Percentiles rank a stretch among this genome's conserved stretches.
Conservation (phyloP, 345 rosid species). For the Heritiera fomes region DNA sequence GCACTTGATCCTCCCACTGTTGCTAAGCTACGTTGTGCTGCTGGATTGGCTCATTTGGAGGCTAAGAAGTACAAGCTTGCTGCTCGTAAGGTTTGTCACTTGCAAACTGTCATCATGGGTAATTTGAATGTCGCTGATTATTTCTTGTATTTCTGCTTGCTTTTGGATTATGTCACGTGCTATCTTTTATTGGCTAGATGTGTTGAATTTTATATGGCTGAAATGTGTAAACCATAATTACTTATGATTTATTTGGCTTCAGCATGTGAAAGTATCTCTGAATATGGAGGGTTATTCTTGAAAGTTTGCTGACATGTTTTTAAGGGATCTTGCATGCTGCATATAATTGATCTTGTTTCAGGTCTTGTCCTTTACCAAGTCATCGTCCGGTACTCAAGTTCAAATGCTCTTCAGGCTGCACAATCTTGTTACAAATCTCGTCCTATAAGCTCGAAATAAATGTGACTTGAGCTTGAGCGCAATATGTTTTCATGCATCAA, state of each 20-base stretch:
- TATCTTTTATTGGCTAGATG: neutral
- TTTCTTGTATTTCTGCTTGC: neutral
- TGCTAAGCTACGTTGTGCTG: slow-evolving; percentile 83
- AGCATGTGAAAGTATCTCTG: neutral
- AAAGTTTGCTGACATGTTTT: too few relatives aligned
- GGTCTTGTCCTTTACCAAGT: neutral
- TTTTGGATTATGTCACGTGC: neutral
- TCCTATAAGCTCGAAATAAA: neutral
- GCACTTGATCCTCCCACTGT: slow-evolving; percentile 60
- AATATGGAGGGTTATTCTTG: neutral
- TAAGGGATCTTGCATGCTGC: neutral
- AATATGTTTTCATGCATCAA: neutral
- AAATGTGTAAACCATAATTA: neutral
- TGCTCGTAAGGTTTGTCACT: slow-evolving; percentile 82
- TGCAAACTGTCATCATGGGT: neutral
- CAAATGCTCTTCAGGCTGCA: neutral
- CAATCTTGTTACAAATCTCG: neutral
- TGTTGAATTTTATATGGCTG: slow-evolving; percentile 1
- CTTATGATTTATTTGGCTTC: neutral
- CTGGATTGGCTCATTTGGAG: slow-evolving; percentile 92
- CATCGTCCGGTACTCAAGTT: neutral
- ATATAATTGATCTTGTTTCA: neutral
- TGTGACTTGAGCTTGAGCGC: neutral
- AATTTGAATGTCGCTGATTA: neutral
- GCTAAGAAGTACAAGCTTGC: slow-evolving; percentile 91